Conservation (phyloP, 2,329 filamentous ascomycete species). For the Sporothrix brasiliensis region DNA sequence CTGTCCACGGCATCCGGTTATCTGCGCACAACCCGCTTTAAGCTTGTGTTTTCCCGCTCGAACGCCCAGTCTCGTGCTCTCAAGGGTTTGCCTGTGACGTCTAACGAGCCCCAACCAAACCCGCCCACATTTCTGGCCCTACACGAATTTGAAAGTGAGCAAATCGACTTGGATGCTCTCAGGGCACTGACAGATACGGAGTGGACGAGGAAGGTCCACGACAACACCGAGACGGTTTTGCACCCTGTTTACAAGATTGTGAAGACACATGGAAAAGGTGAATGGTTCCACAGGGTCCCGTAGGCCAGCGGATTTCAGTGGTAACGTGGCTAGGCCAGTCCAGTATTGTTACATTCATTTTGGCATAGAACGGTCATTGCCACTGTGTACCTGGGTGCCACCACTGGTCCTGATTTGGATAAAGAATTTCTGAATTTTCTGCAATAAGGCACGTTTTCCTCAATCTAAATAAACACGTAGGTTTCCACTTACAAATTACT, state of each 20-base stretch:
- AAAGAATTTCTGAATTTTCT: too few species aligned
- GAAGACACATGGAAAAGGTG: constrained; percentile 31
- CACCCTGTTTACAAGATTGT: constrained; percentile 30
- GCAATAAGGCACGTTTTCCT: too few species aligned
- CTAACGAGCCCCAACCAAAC: constrained; percentile 34
- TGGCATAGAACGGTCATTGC: too few species aligned
- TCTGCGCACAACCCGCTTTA: constrained; percentile 38
- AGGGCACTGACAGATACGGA: constrained; percentile 28
- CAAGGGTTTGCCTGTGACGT: constrained; percentile 36
- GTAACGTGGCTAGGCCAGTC: too few species aligned
- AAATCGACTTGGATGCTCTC: constrained; percentile 29
- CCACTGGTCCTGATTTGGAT: too few species aligned
- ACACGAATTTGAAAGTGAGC: constrained; percentile 28
- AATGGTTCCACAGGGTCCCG: constrained; percentile 32
- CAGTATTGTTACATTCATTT: background rate
- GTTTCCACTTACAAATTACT: too few species aligned
- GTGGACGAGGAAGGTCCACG: constrained; percentile 35
- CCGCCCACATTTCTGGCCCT: constrained; percentile 36
- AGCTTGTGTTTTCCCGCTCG: constrained; percentile 36
- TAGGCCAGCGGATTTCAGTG: background rate
- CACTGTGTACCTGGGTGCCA: too few species aligned
- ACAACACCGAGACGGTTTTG: constrained; percentile 23
- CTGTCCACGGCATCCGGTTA: constrained; percentile 36
- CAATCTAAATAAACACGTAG: too few species aligned
- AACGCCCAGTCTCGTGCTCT: constrained; percentile 37